phyloP scores from a whole-genome alignment of 2,329 filamentous ascomycete species.

The Aspergillus proliferans region DNA sequence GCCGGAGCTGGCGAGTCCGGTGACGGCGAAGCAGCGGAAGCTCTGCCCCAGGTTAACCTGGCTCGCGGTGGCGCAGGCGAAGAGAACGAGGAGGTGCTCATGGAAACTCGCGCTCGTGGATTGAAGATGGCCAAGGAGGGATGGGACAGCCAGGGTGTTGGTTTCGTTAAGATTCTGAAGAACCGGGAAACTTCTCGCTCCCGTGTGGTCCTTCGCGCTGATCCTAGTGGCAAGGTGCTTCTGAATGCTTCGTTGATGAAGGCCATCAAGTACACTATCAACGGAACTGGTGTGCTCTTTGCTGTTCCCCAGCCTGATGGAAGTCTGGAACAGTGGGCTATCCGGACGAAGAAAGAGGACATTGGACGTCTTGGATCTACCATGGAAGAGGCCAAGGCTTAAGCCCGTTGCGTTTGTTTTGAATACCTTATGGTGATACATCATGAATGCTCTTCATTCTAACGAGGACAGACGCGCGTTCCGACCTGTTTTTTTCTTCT shows the following conservation, averaged over 20 bases:
- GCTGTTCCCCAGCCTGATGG: slow-evolving; percentile 52
- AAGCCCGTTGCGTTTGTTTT: slow-evolving; percentile 3
- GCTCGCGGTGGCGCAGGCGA: slow-evolving; percentile 62
- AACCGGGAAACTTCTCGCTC: slow-evolving; percentile 63
- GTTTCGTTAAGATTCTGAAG: slow-evolving; percentile 65
- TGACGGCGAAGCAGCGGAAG: slow-evolving; percentile 51
- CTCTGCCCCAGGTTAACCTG: slow-evolving; percentile 65
- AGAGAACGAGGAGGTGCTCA: slow-evolving; percentile 63
- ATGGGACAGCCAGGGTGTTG: slow-evolving; percentile 67
- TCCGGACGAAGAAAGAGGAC: slow-evolving; percentile 55
- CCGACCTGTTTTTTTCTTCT: not conserved
- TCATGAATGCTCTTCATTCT: slow-evolving; percentile 7
- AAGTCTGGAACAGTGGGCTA: slow-evolving; percentile 61
- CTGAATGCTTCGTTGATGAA: slow-evolving; percentile 64
- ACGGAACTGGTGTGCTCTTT: slow-evolving; percentile 40
- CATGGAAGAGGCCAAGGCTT: slow-evolving; percentile 17
- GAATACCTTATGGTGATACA: slow-evolving; percentile 9
- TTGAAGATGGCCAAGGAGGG: slow-evolving; percentile 52
- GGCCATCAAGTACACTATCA: slow-evolving; percentile 56
- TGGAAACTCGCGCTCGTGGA: slow-evolving; percentile 66
- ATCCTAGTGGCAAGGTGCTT: slow-evolving; percentile 66
- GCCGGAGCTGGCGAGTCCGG: slow-evolving; percentile 34
- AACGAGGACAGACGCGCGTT: not conserved
- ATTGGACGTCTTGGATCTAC: slow-evolving; percentile 7
- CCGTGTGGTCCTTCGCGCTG: slow-evolving; percentile 66